A percentile compares a stretch with the other conserved stretches of the same genome.
Evolutionary conservation across 192 early-diverging fungal species (phyloP).

Genomic region (Globomyces pollinis-pini): DNA sequence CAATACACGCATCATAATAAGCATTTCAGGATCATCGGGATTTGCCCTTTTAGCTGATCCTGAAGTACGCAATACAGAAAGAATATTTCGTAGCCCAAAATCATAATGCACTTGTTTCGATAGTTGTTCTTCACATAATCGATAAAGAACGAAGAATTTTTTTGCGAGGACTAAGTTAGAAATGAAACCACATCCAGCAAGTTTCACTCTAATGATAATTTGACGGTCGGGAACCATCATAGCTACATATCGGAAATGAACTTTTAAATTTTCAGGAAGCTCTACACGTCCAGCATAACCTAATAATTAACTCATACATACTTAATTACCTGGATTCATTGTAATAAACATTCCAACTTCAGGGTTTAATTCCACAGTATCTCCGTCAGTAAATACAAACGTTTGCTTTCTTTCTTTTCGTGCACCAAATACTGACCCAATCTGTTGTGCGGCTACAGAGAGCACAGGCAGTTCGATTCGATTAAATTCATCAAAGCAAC

Average conservation of each 20-base stretch:
- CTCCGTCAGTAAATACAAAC: conserved; percentile 61
- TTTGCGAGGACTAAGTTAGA: conserved; percentile 57
- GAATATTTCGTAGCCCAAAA: conserved; percentile 57
- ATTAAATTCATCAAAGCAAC: conserved; percentile 62
- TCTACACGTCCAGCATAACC: conserved; percentile 62
- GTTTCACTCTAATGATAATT: conserved; percentile 60
- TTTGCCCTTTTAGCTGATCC: conserved; percentile 56
- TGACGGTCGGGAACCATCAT: conserved; percentile 66
- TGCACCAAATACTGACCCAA: conserved; percentile 54
- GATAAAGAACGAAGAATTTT: conserved; percentile 60
- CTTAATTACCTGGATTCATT: conserved; percentile 65
- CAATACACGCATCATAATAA: conserved; percentile 59
- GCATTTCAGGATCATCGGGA: conserved; percentile 51
- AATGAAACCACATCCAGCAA: conserved; percentile 59
- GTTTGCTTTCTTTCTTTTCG: conserved; percentile 50
- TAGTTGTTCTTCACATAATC: conserved; percentile 57
- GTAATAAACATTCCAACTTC: conserved; percentile 64
- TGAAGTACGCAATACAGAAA: conserved; percentile 54
- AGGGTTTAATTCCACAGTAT: conserved; percentile 59
- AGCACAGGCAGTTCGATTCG: conserved; percentile 58
- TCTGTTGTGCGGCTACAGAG: conserved; percentile 59
- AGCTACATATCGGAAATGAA: conserved; percentile 60
- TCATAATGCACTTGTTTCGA: conserved; percentile 64
- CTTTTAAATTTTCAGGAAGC: conserved; percentile 58
- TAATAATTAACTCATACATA: no score